These are phyloP conservation scores for Xylaria sp. DNA, from an alignment of 2,329 filamentous ascomycete species.

Conservation along the genomic window DNA sequence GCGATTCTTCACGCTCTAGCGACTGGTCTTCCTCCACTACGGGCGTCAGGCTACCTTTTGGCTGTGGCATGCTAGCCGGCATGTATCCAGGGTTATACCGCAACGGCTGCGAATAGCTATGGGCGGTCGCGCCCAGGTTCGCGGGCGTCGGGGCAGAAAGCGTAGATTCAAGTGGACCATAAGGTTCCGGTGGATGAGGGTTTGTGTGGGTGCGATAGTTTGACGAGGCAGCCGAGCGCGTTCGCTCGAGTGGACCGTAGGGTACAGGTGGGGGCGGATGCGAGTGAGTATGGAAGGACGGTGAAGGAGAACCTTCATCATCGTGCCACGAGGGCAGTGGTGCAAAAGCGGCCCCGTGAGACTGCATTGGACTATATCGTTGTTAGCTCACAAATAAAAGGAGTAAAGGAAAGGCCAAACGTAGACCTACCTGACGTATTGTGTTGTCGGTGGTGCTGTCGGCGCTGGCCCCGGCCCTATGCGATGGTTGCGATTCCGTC, in stretches of 20 bases:
- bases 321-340: slow-evolving; percentile 52
- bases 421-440: slow-evolving; percentile 56
- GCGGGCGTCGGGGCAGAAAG: slow-evolving; percentile 24
- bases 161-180: slow-evolving; percentile 30
- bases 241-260: slow-evolving; percentile 38
- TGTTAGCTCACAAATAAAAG: slow-evolving; percentile 14
- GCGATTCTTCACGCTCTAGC: slow-evolving; percentile 53
- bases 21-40: slow-evolving; percentile 45
- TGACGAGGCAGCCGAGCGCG: slow-evolving; percentile 13
- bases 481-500: slow-evolving; percentile 56
- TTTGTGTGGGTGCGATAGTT: slow-evolving; percentile 27
- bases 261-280: slow-evolving; percentile 35
- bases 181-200: slow-evolving; percentile 34
- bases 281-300: slow-evolving; percentile 25
- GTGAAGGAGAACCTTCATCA: slow-evolving; percentile 43
- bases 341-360: slow-evolving; percentile 54
- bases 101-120: slow-evolving; percentile 41
- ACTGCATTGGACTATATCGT: slow-evolving; percentile 45
- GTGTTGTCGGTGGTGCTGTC: slow-evolving; percentile 49
- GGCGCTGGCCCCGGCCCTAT: slow-evolving; percentile 55
- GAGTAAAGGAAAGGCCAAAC: background rate
- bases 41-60: slow-evolving; percentile 44
- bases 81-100: slow-evolving; percentile 43
- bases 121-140: slow-evolving; percentile 17
- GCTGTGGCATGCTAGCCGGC: slow-evolving; percentile 38